Base-by-base conservation (phyloP, 768 basidiomycete genomes). In the Pholiota conissans region DNA sequence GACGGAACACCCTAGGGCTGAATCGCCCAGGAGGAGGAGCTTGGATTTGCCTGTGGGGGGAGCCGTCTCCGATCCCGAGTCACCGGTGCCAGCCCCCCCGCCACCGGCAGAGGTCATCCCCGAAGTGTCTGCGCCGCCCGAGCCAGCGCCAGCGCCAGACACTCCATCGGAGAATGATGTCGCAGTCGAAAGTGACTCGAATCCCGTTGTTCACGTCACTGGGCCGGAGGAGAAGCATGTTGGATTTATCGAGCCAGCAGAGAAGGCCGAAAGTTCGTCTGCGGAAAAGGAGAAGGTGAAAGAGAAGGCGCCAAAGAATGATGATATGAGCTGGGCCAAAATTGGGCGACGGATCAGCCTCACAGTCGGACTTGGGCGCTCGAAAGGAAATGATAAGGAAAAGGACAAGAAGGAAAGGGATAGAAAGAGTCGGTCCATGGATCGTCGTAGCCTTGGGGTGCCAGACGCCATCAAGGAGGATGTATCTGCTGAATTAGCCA, bases 281-380 rank as follows among this genome's bases (percentile, higher is more conserved):
- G 27, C 20, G 51, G 49, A 30, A 16, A 55, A 22, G 29, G 51
- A 59, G 30, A 74, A 74, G 29, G 51, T 57, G 28, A 74, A 74
- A 39, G 74, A 77, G 55, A 52, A 70, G 57, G 50, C 18, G 16
- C 34, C 11, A 4, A 54, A 55, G 40, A 46, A 35, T n/a, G 53
- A 55, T 3, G 57, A 58, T 22, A 46, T 35, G n/a, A 63, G 61
- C 24, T 90, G 88, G 88, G 74, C 79, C n/a, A 87, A 83, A 66
- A 62, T 90, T 37, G 80, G 87, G 11, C 74, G 85, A 63, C 74
- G 88, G 58, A 79, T 90, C 54, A 88, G 84, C 63, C 71, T 84
- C 60, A 77, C 79, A 4, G 80, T 89, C 54, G 79, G 81, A 26
- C 69, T 84, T 70, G 68, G 62, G 49, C 62, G 67, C 65, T 66